Conservation (phyloP, 2,329 filamentous ascomycete species). For the Fusarium abutilonis region DNA sequence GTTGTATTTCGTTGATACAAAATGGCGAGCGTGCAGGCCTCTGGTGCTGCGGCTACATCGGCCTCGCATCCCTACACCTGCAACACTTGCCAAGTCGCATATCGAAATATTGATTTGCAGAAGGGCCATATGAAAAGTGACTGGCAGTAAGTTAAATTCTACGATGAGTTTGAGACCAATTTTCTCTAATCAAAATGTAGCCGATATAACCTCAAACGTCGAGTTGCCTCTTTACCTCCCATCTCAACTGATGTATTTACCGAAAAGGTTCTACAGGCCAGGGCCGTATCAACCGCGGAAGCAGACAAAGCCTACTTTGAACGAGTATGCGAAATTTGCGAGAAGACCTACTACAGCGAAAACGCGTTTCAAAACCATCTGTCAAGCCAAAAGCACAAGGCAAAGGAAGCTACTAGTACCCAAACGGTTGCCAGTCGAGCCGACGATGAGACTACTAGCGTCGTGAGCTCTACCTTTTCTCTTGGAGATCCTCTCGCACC, state of each 20-base stretch:
- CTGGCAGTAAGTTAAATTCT: slow-evolving; percentile 82
- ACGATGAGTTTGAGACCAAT: too few species aligned
- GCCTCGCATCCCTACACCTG: slow-evolving; percentile 90
- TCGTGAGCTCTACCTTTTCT: slow-evolving; percentile 91
- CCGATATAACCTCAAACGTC: slow-evolving; percentile 95
- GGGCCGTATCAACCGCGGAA: slow-evolving; percentile 83
- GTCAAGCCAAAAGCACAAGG: slow-evolving; percentile 87
- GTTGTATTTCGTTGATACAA: not conserved
- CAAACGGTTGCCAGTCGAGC: slow-evolving; percentile 48
- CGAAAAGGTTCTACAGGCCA: slow-evolving; percentile 93
- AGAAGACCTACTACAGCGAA: slow-evolving; percentile 95
- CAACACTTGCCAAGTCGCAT: slow-evolving; percentile 97
- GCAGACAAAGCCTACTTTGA: slow-evolving; percentile 91
- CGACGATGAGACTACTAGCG: slow-evolving; percentile 79
- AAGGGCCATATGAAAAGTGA: slow-evolving; percentile 97
- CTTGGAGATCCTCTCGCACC: slow-evolving; percentile 78
- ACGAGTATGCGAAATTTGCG: slow-evolving; percentile 81
- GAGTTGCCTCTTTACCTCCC: slow-evolving; percentile 88
- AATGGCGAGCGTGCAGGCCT: slow-evolving; percentile 59
- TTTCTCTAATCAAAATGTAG: slow-evolving; percentile 54
- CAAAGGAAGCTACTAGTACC: slow-evolving; percentile 60
- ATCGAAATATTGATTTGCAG: slow-evolving; percentile 92
- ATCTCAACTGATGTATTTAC: slow-evolving; percentile 93
- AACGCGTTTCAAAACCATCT: slow-evolving; percentile 96
- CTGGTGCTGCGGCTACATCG: slow-evolving; percentile 48